Base-by-base conservation (phyloP, 2,329 filamentous ascomycete species). In the Ophiosphaerella herpotricha region DNA sequence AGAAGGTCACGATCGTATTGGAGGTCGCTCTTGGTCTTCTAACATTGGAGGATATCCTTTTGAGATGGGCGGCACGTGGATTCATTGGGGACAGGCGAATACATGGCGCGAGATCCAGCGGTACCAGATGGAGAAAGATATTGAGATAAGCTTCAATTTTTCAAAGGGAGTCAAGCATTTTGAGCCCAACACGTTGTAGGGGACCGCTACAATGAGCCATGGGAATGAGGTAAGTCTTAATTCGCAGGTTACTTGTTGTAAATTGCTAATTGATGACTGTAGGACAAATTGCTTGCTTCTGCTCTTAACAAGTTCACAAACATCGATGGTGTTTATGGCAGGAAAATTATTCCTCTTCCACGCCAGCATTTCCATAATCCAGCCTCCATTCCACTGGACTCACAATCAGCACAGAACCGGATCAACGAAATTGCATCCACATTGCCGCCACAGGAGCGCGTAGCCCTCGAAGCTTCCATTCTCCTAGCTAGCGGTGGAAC, bases 271-370 rank as follows among this genome's bases (percentile, higher is more conserved):
- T 5, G n/a, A 5, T 18, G 9, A 3, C 72, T 41, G 59, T 66
- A 46, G 60, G 62, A 35, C 34, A 47, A 55, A 35, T 48, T 62
- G 0, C 36, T 58, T 7, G 48, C 38, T 2, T 57, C 57, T 5
- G 74, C 64, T 0, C 46, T 79, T 1, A 62, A 67, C 5, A 80
- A 80, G 18, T 72, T 81, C 13, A 71, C 77, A 34, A 77, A 81
- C 35, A 69, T 81, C 3, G 79, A 81, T 47, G 78, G 78, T 0
- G 55, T 57, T 4, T 58, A 62, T 43, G 76, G 74, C 4, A 63
- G 70, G 14, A 68, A 59, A 1, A 63, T 74, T 13, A 70, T 80
- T 12, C 74, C 77, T 1, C 75, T 74, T 14, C 74, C 78, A 0
- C 74, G 78, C 55, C 66, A 54, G 14, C 72, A 46, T 54, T 69